Evolutionary conservation across 768 basidiomycete species (phyloP), one percentile per base, ranked within the genome.

Genomic region (Mycena polygramma): DNA sequence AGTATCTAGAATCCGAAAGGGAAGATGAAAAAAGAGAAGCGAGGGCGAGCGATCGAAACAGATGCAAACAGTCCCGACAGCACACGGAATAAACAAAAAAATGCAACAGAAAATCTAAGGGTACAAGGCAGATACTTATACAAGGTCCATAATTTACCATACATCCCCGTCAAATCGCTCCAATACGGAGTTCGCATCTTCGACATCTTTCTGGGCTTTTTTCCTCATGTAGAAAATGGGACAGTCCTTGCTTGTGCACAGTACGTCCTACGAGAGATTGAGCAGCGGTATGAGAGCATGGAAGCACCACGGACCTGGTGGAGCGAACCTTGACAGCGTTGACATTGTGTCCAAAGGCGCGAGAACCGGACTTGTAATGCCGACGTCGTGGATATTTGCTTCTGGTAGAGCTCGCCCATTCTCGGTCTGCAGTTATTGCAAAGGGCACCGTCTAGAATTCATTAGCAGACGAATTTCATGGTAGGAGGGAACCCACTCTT

Each of bases 151-250:
- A 22, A 51, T 54, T 81, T 78, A 95, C 94, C 94, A 94, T 35
- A 84, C 74, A 73, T 95, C 93, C 7, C 79, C 80, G 65, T 95
- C 92, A 78, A 99, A 99, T 19, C 98, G 89, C 73, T 96, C 94
- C 55, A 99, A 79, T 39, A 93, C 86, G 13, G 86, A 78, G 70
- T 89, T 90, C 4, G 94, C 88, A 74, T 98, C 96, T 71, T 95
- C 95, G 0, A 97, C 98, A 77, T 99, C 97, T 79, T 98, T 98
- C 81, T 99, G 98, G 11, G 97, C 92, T 77, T 98, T 98, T 84
- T 98, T 98, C 51, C 98, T 85, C 92, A 98, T 96, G 79, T 99
- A 99, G 81, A 97, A 99, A 69, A 99, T 99, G 0, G 98, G 98
- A 75, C 98, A 99, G 81, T 99, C 98, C 77, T 94, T 97, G 77